Base-by-base conservation (phyloP, 768 basidiomycete genomes). In the Amanita molliuscula region DNA sequence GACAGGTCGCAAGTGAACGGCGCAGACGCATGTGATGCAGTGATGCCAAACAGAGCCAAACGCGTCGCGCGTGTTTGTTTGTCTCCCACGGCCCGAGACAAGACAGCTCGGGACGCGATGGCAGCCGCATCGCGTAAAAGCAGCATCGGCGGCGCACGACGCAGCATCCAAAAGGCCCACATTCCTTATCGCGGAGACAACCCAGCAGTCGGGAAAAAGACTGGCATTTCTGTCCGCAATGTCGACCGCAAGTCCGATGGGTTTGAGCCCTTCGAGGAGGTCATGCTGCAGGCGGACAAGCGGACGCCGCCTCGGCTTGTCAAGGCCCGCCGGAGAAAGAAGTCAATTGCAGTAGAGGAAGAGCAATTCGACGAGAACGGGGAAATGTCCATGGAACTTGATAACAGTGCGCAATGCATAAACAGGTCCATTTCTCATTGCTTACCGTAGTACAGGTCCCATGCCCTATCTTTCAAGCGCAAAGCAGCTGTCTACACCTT, bases 181-280 rank as follows among this genome's bases (percentile, higher is more conserved):
- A 75, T 86, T 11, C 88, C 88, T 1, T 90, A 84, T 59, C 78
- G 83, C 44, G 86, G 84, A 2, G 84, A 88, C 55, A 83, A 88
- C 56, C 77, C 79, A 9, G 77, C 77, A 44, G 84, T 82, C 49
- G 88, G 88, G 15, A 88, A 86, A 74, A 85, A 80, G 61, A 90
- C 88, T 0, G 88, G 88, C 4, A 73, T 88, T 48, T 71, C 77
- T 0, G 80, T 89, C 11, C 74, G 67, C 34, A 76, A 77, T 58
- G 78, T 88, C 50, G 78, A 83, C 53, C 80, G 79, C 56, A 79
- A 77, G 60, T 84, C 84, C 21, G 88, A 88, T 63, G 88, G 85
- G 25, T 88, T 89, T 61, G 87, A 90, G 62, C 82, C 80, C 0
- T 89, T 89, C 62, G 84, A 84, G 49, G 75, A 87, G 58, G 61